Evolutionary conservation across 352 stramenopile species (phyloP), one percentile per base, ranked within the genome.

Genomic region (Phytophthora aleatoria): DNA sequence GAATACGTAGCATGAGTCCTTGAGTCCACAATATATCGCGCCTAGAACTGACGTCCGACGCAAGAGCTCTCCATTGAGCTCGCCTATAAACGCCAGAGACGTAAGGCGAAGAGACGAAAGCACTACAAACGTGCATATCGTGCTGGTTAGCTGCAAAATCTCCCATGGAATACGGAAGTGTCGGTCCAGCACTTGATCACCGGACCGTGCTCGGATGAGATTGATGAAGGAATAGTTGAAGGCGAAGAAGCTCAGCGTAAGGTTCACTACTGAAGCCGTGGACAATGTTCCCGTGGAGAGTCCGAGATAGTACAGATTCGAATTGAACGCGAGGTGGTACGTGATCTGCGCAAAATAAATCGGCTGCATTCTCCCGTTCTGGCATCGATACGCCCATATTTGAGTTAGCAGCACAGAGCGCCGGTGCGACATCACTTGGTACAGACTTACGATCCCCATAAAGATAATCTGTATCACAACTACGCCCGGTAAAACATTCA

Each of bases 401-500:
- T 50, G 41, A 10, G 44, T 51, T 3, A 57, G 28, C n/a, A 64
- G 12, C 27, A 63, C 45, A 4, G 45, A 63, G 2, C 36, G 45
- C 27, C 54, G 33, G 38, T 64, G 47, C 12, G 36, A 64, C 45
- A 64, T 57, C 36, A 64, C 57, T 63, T 63, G 57, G n/a, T 66
- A 59, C 0, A 60, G 58, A 60, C 58, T 60, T 7, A 66, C 20
- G 13, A 66, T 42, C 0, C 50, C 58, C 49, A 66, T 66, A 15
- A 66, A 39, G 42, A 71, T 44, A 4, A 71, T 54, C 24, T 63
- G 63, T 13, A 50, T 6, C 8, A 66, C 50, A 6, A 66, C 45
- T 1, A 71, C 6, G 15, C 27, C 44, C 1, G 63, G 55, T 4
- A 71, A 39, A 7, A 61, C 35, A 15, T 44, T 71, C 24, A 71